Evolutionary conservation across 768 basidiomycete species (phyloP).

Genomic region (Thelephora aurantiotincta): DNA sequence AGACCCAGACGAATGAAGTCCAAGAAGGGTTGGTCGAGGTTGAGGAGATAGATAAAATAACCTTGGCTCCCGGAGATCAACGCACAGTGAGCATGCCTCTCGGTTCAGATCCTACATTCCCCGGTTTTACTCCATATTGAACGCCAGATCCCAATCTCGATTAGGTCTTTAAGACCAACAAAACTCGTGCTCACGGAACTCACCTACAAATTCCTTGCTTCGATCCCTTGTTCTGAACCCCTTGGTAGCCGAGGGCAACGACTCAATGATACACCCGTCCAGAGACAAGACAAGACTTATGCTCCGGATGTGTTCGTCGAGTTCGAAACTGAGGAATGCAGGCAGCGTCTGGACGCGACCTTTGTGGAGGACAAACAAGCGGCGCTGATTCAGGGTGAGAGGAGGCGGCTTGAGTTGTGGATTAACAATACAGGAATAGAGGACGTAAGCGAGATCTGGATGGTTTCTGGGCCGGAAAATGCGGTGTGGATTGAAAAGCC

Average conservation of each 20-base stretch:
- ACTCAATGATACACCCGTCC: constrained; percentile 59
- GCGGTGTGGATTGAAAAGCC: constrained; percentile 38
- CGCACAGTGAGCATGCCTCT: constrained; percentile 35
- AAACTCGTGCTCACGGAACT: constrained; percentile 43
- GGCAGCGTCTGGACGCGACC: constrained; percentile 45
- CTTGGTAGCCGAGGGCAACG: constrained; percentile 60
- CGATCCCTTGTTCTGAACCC: constrained; percentile 54
- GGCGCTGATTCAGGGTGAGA: constrained; percentile 57
- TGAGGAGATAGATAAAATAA: constrained; percentile 46
- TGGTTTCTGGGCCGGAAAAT: constrained; percentile 44
- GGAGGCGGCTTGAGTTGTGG: constrained; percentile 34
- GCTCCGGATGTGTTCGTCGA: constrained; percentile 49
- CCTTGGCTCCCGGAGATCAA: constrained; percentile 46
- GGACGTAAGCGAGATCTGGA: constrained; percentile 56
- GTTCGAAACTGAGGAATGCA: constrained; percentile 47
- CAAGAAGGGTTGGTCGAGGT: constrained; percentile 31
- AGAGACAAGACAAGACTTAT: constrained; percentile 57
- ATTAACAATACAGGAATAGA: constrained; percentile 54
- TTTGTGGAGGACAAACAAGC: constrained; percentile 41
- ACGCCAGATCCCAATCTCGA: constrained; percentile 43
- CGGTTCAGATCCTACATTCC: not conserved
- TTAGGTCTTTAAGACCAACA: constrained; percentile 37
- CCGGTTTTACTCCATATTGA: not conserved
- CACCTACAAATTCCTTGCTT: constrained; percentile 57
- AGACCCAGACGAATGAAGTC: no score